phyloP scores from a whole-genome alignment of 2,329 filamentous ascomycete species.

The Cladosporium sp. region DNA sequence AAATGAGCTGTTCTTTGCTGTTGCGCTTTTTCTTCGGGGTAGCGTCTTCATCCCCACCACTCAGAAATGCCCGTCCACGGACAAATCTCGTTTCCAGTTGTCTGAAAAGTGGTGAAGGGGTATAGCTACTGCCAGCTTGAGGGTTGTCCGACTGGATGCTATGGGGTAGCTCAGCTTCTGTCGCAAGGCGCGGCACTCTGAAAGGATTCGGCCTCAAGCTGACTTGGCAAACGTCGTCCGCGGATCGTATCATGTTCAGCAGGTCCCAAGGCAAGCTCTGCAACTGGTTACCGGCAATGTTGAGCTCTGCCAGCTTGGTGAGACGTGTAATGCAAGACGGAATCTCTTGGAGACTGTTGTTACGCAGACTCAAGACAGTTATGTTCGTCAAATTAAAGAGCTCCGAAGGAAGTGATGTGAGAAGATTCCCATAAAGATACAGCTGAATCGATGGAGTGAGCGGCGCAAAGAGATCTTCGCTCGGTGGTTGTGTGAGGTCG shows the following conservation, averaged over 20 bases:
- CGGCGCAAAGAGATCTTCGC: slow-evolving; percentile 57
- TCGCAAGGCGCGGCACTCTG: slow-evolving; percentile 15
- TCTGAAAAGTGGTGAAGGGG: neutral
- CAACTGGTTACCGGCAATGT: slow-evolving; percentile 62
- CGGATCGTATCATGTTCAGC: slow-evolving; percentile 49
- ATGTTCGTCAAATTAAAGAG: slow-evolving; percentile 61
- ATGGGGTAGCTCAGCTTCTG: neutral
- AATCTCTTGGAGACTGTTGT: slow-evolving; percentile 58
- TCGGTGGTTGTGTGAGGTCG: slow-evolving; percentile 30
- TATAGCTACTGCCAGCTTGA: no score
- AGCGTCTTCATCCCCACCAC: neutral
- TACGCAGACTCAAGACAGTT: slow-evolving; percentile 62
- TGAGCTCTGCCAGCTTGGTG: slow-evolving; percentile 57
- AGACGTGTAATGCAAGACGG: slow-evolving; percentile 58
- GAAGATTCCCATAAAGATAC: slow-evolving; percentile 57
- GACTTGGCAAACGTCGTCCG: slow-evolving; percentile 48
- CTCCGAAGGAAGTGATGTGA: slow-evolving; percentile 54
- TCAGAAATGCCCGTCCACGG: neutral
- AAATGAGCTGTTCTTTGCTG: slow-evolving; percentile 25
- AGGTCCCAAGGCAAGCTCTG: slow-evolving; percentile 60
- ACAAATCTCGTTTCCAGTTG: neutral
- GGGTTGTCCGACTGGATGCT: neutral
- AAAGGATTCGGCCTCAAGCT: slow-evolving; percentile 62
- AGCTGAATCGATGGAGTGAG: slow-evolving; percentile 58
- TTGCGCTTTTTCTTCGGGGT: slow-evolving; percentile 32